Conservation (phyloP, 2,329 filamentous ascomycete species). For the Pyricularia sp. region DNA sequence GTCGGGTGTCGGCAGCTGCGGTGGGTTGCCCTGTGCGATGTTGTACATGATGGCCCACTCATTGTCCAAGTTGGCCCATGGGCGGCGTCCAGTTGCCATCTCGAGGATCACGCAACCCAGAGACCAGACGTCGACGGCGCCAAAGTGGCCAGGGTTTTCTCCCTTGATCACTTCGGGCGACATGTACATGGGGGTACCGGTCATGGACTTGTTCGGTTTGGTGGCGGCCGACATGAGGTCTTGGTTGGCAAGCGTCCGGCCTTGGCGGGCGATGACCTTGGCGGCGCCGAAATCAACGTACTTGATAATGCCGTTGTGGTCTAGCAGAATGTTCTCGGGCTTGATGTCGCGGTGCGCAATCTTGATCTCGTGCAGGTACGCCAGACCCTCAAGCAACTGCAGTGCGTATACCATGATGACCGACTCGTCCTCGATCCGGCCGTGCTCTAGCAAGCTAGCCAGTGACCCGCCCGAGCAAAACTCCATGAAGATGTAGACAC, state of each 20-base stretch:
- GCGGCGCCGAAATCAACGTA: constrained; percentile 98
- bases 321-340: constrained; percentile 92
- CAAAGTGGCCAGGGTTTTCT: constrained; percentile 68
- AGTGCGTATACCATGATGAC: constrained; percentile 95
- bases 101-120: constrained; percentile 93
- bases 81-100: constrained; percentile 90
- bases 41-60: constrained; percentile 99
- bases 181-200: constrained; percentile 99
- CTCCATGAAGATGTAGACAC: constrained; percentile 99
- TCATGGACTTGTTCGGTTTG: constrained; percentile 80
- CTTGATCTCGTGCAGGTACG: constrained; percentile 82
- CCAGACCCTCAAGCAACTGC: constrained; percentile 87
- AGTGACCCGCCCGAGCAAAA: constrained; percentile 94
- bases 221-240: constrained; percentile 37
- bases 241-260: constrained; percentile 65
- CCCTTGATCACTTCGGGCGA: constrained; percentile 97
- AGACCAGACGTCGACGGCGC: constrained; percentile 92
- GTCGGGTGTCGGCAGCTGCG: constrained; percentile 70
- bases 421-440: constrained; percentile 93
- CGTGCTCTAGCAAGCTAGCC: constrained; percentile 83
- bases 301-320: constrained; percentile 97
- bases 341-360: constrained; percentile 98
- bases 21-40: constrained; percentile 92
- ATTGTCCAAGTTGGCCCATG: constrained; percentile 94
- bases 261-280: constrained; percentile 91